phyloP scores from a whole-genome alignment of 257 asterid genomes.

The Knoxia roxburghii region DNA sequence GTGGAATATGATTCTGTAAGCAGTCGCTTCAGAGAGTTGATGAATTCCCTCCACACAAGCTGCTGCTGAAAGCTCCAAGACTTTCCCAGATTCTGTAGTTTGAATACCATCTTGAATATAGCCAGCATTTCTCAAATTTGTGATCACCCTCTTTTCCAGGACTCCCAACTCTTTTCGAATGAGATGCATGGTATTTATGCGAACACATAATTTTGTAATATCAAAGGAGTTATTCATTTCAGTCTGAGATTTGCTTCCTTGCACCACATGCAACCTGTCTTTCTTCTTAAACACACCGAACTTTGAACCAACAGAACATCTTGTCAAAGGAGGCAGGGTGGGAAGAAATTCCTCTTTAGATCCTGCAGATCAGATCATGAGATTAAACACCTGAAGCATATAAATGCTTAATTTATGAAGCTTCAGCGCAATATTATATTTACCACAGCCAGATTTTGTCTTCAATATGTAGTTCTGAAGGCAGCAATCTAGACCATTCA shows the following conservation, averaged over 20 bases:
- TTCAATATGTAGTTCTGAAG: slow-evolving; percentile 52
- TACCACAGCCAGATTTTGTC: slow-evolving; percentile 82
- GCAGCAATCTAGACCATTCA: slow-evolving; percentile 64
- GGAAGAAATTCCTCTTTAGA: slow-evolving; percentile 56
- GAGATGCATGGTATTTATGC: slow-evolving; percentile 67
- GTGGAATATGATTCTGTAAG: slow-evolving; percentile 65
- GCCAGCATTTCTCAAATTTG: slow-evolving; percentile 52
- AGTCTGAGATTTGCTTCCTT: slow-evolving; percentile 42
- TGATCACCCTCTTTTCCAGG: slow-evolving; percentile 48
- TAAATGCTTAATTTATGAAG: not conserved
- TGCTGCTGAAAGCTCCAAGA: slow-evolving; percentile 55
- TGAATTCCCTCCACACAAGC: slow-evolving; percentile 71
- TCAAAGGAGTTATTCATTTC: slow-evolving; percentile 40
- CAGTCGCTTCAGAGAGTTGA: slow-evolving; percentile 70
- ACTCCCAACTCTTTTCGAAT: slow-evolving; percentile 68
- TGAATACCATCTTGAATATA: slow-evolving; percentile 34
- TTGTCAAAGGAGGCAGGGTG: slow-evolving; percentile 57
- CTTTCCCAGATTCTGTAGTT: slow-evolving; percentile 30
- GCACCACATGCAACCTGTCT: slow-evolving; percentile 42
- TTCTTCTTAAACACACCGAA: slow-evolving; percentile 65
- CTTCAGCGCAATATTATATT: slow-evolving; percentile 13
- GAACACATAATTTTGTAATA: slow-evolving; percentile 57
- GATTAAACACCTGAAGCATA: not conserved
- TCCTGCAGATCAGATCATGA: slow-evolving; percentile 38
- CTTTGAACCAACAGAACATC: slow-evolving; percentile 58